Evolutionary conservation across 371 early-diverging fungal species (phyloP).

Genomic region (Apophysomyces ossiformis): DNA sequence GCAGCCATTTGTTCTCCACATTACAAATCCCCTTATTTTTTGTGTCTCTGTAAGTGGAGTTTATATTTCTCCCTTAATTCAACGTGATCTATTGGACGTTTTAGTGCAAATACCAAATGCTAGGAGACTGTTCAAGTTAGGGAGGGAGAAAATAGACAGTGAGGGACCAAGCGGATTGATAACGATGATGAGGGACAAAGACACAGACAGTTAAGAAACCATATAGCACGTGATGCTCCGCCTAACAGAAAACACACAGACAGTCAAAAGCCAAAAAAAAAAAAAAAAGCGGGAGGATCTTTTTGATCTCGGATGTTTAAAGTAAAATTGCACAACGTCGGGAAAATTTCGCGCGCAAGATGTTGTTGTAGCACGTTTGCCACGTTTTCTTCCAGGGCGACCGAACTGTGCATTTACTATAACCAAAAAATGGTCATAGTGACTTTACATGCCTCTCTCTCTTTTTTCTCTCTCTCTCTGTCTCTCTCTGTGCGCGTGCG

Average conservation of each 20-base stretch:
- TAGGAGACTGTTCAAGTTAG: not conserved
- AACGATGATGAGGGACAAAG: too few species aligned
- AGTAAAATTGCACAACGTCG: not conserved
- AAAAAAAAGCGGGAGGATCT: not conserved
- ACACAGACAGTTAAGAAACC: too few species aligned
- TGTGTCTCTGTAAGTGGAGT: not conserved
- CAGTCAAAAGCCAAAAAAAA: not conserved
- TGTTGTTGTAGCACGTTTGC: not conserved
- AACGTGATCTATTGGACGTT: not conserved
- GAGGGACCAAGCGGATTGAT: too few species aligned
- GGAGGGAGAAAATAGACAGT: not conserved
- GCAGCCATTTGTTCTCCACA: too few species aligned
- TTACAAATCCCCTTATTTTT: too few species aligned
- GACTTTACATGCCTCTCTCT: not conserved
- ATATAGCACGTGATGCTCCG: not conserved
- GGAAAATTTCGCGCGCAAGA: constrained; percentile 1
- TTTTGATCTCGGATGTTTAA: not conserved
- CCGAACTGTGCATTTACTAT: not conserved
- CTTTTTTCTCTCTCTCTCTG: too few species aligned
- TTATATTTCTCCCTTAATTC: not conserved
- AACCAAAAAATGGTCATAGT: not conserved
- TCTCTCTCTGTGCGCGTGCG: not conserved
- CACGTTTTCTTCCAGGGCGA: not conserved
- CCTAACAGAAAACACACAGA: not conserved
- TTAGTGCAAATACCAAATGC: not conserved